phyloP scores from a whole-genome alignment of 805 yeast species.

The Yarrowia sp. region DNA sequence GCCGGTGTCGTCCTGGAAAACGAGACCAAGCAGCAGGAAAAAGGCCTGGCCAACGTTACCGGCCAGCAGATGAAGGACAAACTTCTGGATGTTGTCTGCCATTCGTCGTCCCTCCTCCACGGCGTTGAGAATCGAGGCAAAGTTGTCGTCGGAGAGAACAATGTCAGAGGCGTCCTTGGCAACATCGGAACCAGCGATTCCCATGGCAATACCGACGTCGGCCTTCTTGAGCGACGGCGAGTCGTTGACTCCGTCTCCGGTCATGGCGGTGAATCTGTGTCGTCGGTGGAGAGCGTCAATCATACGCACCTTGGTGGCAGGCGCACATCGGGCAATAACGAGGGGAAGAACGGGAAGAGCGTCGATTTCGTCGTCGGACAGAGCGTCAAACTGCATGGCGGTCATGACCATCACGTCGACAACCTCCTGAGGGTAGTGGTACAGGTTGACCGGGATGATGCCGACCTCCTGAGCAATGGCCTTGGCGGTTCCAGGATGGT shows the following conservation, averaged over 20 bases:
- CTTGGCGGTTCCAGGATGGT: conserved; percentile 77
- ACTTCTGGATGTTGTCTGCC: conserved; percentile 79
- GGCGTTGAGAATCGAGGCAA: conserved; percentile 78
- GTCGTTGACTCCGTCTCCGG: conserved; percentile 85
- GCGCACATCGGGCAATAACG: conserved; percentile 84
- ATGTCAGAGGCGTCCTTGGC: conserved; percentile 86
- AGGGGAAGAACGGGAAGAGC: conserved; percentile 69
- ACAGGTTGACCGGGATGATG: conserved; percentile 67
- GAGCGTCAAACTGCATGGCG: conserved; percentile 71
- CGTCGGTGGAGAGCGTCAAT: conserved; percentile 76
- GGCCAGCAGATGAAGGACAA: conserved; percentile 74
- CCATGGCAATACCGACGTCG: conserved; percentile 87
- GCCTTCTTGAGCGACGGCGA: conserved; percentile 78
- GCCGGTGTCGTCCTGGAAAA: conserved; percentile 66
- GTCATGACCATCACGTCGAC: conserved; percentile 76
- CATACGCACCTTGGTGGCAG: conserved; percentile 81
- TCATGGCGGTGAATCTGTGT: conserved; percentile 74
- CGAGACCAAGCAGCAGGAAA: conserved; percentile 73
- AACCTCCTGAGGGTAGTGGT: conserved; percentile 60
- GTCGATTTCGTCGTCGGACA: conserved; percentile 67
- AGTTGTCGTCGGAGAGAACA: conserved; percentile 76
- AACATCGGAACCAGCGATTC: conserved; percentile 79
- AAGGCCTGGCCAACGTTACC: conserved; percentile 76
- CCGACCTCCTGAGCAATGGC: conserved; percentile 86
- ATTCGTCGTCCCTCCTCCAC: conserved; percentile 82